A percentile compares a stretch with the other conserved stretches of the same genome.
phyloP scores from a whole-genome alignment of 768 basidiomycete species.

The Russula virescens region DNA sequence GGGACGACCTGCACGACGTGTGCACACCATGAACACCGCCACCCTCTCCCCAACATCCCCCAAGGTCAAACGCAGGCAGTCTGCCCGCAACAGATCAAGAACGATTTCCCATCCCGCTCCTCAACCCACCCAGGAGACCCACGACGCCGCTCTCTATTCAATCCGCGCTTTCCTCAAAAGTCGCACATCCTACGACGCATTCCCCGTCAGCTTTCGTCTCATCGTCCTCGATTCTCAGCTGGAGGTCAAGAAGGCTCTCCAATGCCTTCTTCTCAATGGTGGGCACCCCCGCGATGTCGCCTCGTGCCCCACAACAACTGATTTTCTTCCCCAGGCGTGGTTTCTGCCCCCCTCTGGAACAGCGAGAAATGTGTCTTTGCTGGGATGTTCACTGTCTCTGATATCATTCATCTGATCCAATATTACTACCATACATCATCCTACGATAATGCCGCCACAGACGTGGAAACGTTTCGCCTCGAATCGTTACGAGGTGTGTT shows the following conservation, averaged over 20 bases:
- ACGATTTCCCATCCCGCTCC: conserved; percentile 56
- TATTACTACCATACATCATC: conserved; percentile 89
- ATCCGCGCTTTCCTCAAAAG: conserved; percentile 82
- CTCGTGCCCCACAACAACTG: not conserved
- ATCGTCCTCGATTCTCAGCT: conserved; percentile 96
- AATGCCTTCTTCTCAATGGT: conserved; percentile 83
- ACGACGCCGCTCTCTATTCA: conserved; percentile 58
- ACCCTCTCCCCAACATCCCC: conserved; percentile 50
- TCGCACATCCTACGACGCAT: conserved; percentile 90
- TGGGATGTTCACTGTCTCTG: conserved; percentile 98
- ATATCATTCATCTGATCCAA: conserved; percentile 98
- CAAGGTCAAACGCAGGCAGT: conserved; percentile 49
- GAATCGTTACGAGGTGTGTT: conserved; percentile 79
- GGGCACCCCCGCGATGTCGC: conserved; percentile 6
- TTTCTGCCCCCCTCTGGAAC: conserved; percentile 98
- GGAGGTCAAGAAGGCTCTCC: conserved; percentile 90
- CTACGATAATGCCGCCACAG: conserved; percentile 77
- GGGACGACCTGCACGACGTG: too few relatives aligned
- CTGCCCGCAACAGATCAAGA: conserved; percentile 46
- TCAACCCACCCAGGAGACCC: conserved; percentile 48
- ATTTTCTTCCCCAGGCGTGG: conserved; percentile 60
- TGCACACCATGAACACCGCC: conserved; percentile 35
- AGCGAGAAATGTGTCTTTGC: conserved; percentile 89
- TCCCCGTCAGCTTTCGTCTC: conserved; percentile 93
- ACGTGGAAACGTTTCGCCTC: conserved; percentile 89